Percentiles rank a stretch among this genome's conserved stretches.
These are phyloP conservation scores for Gryganskiella cystojenkinii DNA, from an alignment of 192 early-diverging fungal species.

Conservation along the genomic window DNA sequence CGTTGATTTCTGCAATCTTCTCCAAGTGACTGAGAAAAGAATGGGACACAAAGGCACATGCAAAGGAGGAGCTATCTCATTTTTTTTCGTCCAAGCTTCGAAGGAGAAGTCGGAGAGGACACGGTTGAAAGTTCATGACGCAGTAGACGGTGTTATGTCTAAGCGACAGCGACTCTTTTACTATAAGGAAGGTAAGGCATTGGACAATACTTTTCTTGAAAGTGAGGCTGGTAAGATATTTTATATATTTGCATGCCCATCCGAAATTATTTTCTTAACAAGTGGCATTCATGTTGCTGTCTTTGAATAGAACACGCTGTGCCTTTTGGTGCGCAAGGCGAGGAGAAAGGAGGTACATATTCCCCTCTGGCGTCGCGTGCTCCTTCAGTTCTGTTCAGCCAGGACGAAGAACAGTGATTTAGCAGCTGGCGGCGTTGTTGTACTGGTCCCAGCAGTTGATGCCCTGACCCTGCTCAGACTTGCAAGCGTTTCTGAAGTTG, in stretches of 20 bases:
- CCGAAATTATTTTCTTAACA: not conserved
- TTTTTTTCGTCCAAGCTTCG: not conserved
- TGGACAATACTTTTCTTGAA: slow-evolving; percentile 1
- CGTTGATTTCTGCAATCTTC: too few relatives aligned
- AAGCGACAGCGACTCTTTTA: slow-evolving; percentile 4
- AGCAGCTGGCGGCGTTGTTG: too few relatives aligned
- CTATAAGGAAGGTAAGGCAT: not conserved
- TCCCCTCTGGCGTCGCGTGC: too few relatives aligned
- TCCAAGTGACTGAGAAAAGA: not conserved
- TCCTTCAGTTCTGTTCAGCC: too few relatives aligned
- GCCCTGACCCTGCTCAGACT: too few relatives aligned
- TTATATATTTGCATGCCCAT: not conserved
- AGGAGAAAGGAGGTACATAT: too few relatives aligned
- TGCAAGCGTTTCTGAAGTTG: too few relatives aligned
- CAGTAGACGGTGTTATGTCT: slow-evolving; percentile 3
- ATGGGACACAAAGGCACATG: not conserved
- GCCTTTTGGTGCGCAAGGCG: not conserved
- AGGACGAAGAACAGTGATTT: too few relatives aligned
- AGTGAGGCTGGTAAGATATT: not conserved
- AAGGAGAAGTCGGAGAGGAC: slow-evolving; percentile 5
- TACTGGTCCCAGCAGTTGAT: too few relatives aligned
- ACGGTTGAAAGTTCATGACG: not conserved
- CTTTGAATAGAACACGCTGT: not conserved
- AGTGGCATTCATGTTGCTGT: not conserved
- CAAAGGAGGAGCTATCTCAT: not conserved